Percentiles rank a stretch among this genome's conserved stretches.
Conservation (phyloP, 768 basidiomycete species). For the Arthromyces matolae region DNA sequence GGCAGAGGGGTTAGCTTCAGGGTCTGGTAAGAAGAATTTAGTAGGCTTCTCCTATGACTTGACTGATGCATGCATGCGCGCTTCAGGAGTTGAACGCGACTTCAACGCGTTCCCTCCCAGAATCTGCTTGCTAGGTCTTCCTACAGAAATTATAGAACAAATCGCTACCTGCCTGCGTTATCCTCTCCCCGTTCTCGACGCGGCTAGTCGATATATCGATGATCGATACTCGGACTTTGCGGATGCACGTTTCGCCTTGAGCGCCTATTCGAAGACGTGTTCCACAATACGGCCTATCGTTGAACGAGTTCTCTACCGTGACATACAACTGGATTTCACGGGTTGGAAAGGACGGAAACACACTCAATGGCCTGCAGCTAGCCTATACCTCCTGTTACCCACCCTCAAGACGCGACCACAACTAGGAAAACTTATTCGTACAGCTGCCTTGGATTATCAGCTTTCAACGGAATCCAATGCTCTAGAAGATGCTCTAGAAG, state of each 20-base stretch:
- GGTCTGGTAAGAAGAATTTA: conserved; percentile 1
- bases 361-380: conserved; percentile 24
- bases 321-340: conserved; percentile 27
- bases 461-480: conserved; percentile 18
- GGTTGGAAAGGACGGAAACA: conserved; percentile 31
- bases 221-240: conserved; percentile 27
- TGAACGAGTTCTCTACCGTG: conserved; percentile 26
- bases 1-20: background rate
- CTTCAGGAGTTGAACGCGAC: background rate
- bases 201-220: conserved; percentile 24
- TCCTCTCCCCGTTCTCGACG: conserved; percentile 15
- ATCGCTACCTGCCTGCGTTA: conserved; percentile 23
- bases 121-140: conserved; percentile 25
- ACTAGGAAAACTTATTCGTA: conserved; percentile 19
- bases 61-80: conserved; percentile 1
- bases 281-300: conserved; percentile 17
- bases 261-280: conserved; percentile 22
- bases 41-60: background rate
- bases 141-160: conserved; percentile 25
- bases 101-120: conserved; percentile 14
- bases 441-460: conserved; percentile 25
- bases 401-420: conserved; percentile 23
- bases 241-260: conserved; percentile 20
- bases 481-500: conserved; percentile 20
- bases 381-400: conserved; percentile 22